These are phyloP conservation scores for Elaeis oleifera DNA, from an alignment of 202 grass and related monocot species.

Conservation along the genomic window DNA sequence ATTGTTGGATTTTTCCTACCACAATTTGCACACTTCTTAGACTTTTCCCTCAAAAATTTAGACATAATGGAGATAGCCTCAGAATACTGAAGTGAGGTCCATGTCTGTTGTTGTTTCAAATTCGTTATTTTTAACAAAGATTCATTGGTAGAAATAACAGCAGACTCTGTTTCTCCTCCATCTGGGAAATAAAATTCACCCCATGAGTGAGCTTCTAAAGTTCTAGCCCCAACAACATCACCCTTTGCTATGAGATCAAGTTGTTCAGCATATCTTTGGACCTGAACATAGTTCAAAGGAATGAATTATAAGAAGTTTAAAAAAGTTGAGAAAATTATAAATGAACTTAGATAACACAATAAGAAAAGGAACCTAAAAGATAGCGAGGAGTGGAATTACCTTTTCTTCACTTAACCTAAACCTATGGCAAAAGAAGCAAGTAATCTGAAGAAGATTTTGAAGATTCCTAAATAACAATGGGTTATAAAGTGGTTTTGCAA, in stretches of 20 bases:
- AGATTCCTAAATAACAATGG: conserved; percentile 67
- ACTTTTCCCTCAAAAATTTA: conserved; percentile 45
- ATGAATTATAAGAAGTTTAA: neutral
- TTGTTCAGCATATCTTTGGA: conserved; percentile 40
- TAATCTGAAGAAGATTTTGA: conserved; percentile 47
- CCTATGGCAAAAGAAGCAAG: conserved; percentile 46
- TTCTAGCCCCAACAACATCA: conserved; percentile 54
- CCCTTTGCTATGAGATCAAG: conserved; percentile 60
- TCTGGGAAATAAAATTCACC: conserved; percentile 3
- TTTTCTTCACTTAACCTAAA: too few relatives aligned
- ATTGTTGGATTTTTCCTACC: conserved; percentile 48
- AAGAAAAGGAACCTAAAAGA: neutral
- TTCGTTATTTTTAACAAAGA: conserved; percentile 18
- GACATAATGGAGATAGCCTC: conserved; percentile 51
- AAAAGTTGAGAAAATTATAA: neutral
- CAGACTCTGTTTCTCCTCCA: conserved; percentile 26
- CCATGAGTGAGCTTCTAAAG: conserved; percentile 31
- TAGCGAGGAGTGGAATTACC: too few relatives aligned
- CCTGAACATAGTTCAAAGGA: conserved; percentile 33
- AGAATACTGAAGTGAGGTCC: conserved; percentile 69
- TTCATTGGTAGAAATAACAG: conserved; percentile 19
- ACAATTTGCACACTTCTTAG: conserved; percentile 57
- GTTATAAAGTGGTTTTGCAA: conserved; percentile 59
- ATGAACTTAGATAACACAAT: neutral
- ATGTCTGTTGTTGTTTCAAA: conserved; percentile 25